phyloP scores from a whole-genome alignment of 495 filamentous ascomycete genomes.

The Tuber calosporum region DNA sequence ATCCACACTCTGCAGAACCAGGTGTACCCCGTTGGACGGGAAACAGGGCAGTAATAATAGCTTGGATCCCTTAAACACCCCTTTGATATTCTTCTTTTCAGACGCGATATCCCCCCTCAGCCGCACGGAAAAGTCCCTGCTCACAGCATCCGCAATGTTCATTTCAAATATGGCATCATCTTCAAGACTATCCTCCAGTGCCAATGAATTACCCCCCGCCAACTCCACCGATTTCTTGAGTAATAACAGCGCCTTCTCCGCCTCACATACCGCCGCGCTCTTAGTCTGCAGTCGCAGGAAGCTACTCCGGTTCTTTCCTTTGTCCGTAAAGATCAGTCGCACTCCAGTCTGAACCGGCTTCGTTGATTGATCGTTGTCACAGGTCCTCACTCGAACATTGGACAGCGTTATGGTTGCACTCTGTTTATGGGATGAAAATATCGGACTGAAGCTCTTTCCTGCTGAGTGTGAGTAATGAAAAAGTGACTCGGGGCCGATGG shows the following conservation, averaged over 20 bases:
- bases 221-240: conserved; percentile 31
- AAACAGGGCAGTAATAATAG: conserved; percentile 28
- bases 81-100: conserved; percentile 14
- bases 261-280: conserved; percentile 21
- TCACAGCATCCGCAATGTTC: conserved; percentile 31
- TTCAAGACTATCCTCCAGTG: conserved; percentile 20
- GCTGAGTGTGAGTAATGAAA: not conserved
- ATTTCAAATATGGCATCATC: conserved; percentile 34
- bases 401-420: conserved; percentile 26
- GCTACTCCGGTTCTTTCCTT: conserved; percentile 5
- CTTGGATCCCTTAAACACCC: conserved; percentile 26
- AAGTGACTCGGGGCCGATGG: not conserved
- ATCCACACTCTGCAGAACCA: conserved; percentile 31
- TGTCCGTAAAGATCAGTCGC: conserved; percentile 31
- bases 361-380: conserved; percentile 27
- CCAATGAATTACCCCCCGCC: conserved; percentile 21
- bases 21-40: conserved; percentile 24
- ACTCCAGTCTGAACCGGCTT: conserved; percentile 24
- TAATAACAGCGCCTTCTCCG: conserved; percentile 33
- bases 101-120: conserved; percentile 16
- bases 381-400: conserved; percentile 31
- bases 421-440: conserved; percentile 21
- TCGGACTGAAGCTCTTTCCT: conserved; percentile 22
- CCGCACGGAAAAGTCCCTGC: conserved; percentile 19
- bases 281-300: conserved; percentile 1